Conservation (phyloP, 305 asterid genomes). For the Fraxinus albicans region DNA sequence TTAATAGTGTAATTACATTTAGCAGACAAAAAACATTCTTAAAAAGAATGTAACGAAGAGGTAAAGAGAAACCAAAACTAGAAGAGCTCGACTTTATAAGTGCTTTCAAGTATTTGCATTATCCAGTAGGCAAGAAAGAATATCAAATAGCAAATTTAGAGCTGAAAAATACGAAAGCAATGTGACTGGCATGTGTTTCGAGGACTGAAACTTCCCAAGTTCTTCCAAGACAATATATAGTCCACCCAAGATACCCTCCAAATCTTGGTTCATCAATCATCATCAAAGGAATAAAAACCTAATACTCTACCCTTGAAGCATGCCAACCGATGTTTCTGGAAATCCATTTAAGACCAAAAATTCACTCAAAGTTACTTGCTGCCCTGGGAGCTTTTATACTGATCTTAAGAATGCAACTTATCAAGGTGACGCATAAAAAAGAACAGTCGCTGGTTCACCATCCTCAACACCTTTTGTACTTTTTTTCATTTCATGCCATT, state of each 20-base stretch:
- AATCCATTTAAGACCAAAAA: not conserved
- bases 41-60: not conserved
- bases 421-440: not conserved
- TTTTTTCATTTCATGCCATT: not conserved
- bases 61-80: not conserved
- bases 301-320: not conserved
- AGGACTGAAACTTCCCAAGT: not conserved
- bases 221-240: not conserved
- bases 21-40: not conserved
- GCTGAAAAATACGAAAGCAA: not conserved
- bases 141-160: not conserved
- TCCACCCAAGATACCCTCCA: not conserved
- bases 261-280: slow-evolving; percentile 1
- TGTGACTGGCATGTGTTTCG: not conserved
- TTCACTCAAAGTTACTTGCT: not conserved
- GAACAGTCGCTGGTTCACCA: not conserved
- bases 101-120: not conserved
- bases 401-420: not conserved
- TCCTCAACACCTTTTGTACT: not conserved
- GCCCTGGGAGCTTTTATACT: not conserved
- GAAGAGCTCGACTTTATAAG: not conserved
- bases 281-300: not conserved
- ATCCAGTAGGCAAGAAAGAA: not conserved
- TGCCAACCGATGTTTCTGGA: not conserved
- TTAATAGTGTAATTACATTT: not conserved